Percentiles rank a stretch among this genome's conserved stretches.
Evolutionary conservation across 176 grass and related monocot species (phyloP).

Genomic region (Triticum urartu): DNA sequence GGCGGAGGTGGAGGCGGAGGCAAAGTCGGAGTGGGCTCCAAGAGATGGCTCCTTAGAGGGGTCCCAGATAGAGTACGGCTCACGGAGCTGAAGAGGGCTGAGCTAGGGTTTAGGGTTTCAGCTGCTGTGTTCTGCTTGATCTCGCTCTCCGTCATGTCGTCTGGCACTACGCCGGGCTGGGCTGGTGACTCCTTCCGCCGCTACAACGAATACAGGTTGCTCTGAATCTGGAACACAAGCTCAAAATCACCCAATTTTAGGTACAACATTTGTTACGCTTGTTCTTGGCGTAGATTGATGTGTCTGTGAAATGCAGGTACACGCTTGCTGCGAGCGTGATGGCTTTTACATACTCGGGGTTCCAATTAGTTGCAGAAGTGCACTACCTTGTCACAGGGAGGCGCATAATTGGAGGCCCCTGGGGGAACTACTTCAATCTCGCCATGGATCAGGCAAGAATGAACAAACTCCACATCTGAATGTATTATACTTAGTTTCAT

Average conservation of each 20-base stretch:
- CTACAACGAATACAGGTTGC: slow-evolving; percentile 83
- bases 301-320: slow-evolving; percentile 50
- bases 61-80: slow-evolving; percentile 41
- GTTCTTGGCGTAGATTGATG: slow-evolving; percentile 11
- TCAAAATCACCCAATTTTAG: background rate
- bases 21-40: slow-evolving; percentile 15
- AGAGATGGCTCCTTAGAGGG: slow-evolving; percentile 34
- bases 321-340: slow-evolving; percentile 56
- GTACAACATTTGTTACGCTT: background rate
- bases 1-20: background rate
- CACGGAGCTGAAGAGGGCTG: slow-evolving; percentile 43
- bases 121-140: slow-evolving; percentile 57
- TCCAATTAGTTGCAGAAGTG: slow-evolving; percentile 55
- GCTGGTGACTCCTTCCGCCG: slow-evolving; percentile 65
- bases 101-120: slow-evolving; percentile 70
- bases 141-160: slow-evolving; percentile 66
- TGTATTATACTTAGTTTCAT: background rate
- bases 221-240: background rate
- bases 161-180: slow-evolving; percentile 66
- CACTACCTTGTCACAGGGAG: slow-evolving; percentile 41
- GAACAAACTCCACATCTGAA: slow-evolving; percentile 15
- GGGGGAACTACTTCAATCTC: slow-evolving; percentile 55
- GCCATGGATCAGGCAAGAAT: slow-evolving; percentile 79
- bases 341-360: slow-evolving; percentile 67
- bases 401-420: slow-evolving; percentile 37